These are phyloP conservation scores for Aspergillus sp. DNA, from an alignment of 2,329 filamentous ascomycete genomes.

Conservation along the genomic window DNA sequence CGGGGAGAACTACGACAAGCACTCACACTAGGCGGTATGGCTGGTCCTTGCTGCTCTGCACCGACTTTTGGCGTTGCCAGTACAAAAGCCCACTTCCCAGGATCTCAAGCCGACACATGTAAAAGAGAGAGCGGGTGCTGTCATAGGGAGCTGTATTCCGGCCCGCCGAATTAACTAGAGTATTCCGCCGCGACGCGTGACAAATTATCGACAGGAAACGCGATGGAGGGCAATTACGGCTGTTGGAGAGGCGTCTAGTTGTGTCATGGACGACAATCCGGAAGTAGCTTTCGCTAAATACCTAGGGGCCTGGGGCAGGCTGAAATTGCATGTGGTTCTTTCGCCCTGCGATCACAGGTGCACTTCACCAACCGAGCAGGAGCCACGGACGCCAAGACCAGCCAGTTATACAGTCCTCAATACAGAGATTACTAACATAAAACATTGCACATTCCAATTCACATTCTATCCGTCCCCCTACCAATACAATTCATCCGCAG, in stretches of 20 bases:
- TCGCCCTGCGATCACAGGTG: background rate
- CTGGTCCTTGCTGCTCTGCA: conserved; percentile 24
- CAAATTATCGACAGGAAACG: background rate
- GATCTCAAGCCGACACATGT: conserved; percentile 50
- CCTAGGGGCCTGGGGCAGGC: too few species aligned
- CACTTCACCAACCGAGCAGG: background rate
- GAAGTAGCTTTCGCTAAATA: background rate
- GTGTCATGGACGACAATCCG: background rate
- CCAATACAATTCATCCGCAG: too few species aligned
- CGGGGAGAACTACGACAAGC: background rate
- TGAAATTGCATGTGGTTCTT: background rate
- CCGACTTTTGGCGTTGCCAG: conserved; percentile 36
- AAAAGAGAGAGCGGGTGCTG: conserved; percentile 15
- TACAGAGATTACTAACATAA: too few species aligned
- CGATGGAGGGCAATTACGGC: background rate
- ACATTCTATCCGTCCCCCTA: too few species aligned
- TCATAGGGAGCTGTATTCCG: conserved; percentile 1
- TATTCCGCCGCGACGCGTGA: conserved; percentile 16
- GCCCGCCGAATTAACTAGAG: background rate
- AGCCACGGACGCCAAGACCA: background rate
- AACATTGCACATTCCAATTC: too few species aligned
- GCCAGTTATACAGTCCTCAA: too few species aligned
- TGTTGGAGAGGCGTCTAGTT: background rate
- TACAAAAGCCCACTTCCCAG: conserved; percentile 44
- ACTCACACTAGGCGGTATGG: conserved; percentile 26